A percentile compares a stretch with the other conserved stretches of the same genome.
These are phyloP conservation scores for Tulasnella calospora DNA, from an alignment of 768 basidiomycete species.

Conservation along the genomic window DNA sequence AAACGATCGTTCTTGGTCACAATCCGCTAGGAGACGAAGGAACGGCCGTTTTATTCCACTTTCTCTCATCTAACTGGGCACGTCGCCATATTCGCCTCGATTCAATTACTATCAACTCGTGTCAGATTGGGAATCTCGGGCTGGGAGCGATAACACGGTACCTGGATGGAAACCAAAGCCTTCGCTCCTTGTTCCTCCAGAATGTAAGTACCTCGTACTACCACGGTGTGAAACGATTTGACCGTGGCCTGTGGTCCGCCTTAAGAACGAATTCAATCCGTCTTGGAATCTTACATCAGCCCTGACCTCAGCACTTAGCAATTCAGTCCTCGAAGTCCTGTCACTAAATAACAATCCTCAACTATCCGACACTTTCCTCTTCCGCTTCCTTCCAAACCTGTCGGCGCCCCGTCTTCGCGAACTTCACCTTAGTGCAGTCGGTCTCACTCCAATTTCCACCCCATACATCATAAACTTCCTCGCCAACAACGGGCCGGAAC, in stretches of 20 bases:
- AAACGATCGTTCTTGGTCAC: conserved; percentile 51
- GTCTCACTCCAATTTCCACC: conserved; percentile 43
- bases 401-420: conserved; percentile 48
- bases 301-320: conserved; percentile 51
- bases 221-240: background rate
- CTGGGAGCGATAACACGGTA: conserved; percentile 52
- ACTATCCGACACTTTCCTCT: conserved; percentile 51
- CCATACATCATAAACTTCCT: conserved; percentile 49
- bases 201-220: conserved; percentile 44
- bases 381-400: conserved; percentile 49
- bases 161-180: conserved; percentile 43
- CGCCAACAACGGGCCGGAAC: conserved; percentile 28
- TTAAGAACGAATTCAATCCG: conserved; percentile 34
- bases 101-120: conserved; percentile 56
- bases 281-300: conserved; percentile 37
- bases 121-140: conserved; percentile 52
- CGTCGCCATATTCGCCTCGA: conserved; percentile 41
- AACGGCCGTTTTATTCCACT: conserved; percentile 50
- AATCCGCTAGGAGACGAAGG: conserved; percentile 58
- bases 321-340: conserved; percentile 49
- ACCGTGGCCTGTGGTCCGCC: background rate
- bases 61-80: conserved; percentile 49
- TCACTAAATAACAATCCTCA: conserved; percentile 48
- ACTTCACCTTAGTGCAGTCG: conserved; percentile 52
- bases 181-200: conserved; percentile 53